A percentile compares a stretch with the other conserved stretches of the same genome.
These are phyloP conservation scores for Wallemia hederae DNA, from an alignment of 1,284 basidiomycete species.

Conservation along the genomic window DNA sequence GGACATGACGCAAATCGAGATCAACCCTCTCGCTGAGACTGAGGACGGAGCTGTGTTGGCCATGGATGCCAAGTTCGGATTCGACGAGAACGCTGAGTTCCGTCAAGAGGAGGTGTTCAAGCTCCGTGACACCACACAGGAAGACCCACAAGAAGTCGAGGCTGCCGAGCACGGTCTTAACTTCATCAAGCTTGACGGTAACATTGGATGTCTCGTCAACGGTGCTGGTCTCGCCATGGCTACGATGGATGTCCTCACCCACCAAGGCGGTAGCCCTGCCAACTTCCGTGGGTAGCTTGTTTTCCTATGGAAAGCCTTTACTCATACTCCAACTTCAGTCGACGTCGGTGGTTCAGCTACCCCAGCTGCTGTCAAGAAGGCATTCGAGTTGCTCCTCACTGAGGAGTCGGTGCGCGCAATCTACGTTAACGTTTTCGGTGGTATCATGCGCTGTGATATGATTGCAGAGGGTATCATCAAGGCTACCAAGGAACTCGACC, in stretches of 20 bases:
- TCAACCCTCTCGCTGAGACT: constrained; percentile 94
- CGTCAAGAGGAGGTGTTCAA: constrained; percentile 72
- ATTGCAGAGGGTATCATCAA: constrained; percentile 95
- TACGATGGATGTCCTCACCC: constrained; percentile 91
- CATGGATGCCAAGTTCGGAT: constrained; percentile 99
- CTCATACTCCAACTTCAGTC: neutral
- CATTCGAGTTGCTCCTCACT: constrained; percentile 75
- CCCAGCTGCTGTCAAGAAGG: constrained; percentile 95
- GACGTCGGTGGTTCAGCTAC: constrained; percentile 27
- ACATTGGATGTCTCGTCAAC: constrained; percentile 92
- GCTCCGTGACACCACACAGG: constrained; percentile 74
- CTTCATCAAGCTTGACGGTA: constrained; percentile 98
- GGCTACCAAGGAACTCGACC: constrained; percentile 65
- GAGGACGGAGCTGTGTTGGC: constrained; percentile 75
- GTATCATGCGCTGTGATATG: constrained; percentile 96
- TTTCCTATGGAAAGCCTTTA: neutral
- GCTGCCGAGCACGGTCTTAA: constrained; percentile 63
- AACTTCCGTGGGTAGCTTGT: constrained; percentile 27
- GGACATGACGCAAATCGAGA: constrained; percentile 98
- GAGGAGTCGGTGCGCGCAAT: constrained; percentile 90
- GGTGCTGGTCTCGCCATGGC: constrained; percentile 99
- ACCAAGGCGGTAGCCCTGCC: constrained; percentile 84
- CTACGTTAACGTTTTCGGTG: constrained; percentile 81
- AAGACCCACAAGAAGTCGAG: constrained; percentile 87
- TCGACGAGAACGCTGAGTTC: constrained; percentile 98